Percentiles rank a stretch among this genome's conserved stretches.
Conservation (phyloP, 192 early-diverging fungal species). For the Coemansia reversa region DNA sequence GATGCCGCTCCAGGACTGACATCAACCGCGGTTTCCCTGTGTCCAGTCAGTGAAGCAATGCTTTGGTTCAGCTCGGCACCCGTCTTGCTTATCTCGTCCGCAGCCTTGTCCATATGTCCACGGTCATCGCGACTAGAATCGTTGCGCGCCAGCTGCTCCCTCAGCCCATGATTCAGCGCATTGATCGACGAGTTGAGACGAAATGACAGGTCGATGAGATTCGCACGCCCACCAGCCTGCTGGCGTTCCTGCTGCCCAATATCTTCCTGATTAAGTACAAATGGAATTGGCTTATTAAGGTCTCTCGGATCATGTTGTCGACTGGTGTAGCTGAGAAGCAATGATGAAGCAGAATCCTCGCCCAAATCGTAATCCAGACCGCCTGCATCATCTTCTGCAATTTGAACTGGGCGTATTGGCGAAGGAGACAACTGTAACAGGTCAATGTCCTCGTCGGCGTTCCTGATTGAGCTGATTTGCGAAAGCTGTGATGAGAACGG, state of each 20-base stretch:
- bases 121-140: not conserved
- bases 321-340: slow-evolving; percentile 21
- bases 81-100: slow-evolving; percentile 12
- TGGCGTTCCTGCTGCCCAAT: slow-evolving; percentile 8
- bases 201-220: slow-evolving; percentile 37
- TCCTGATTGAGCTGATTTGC: slow-evolving; percentile 29
- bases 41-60: slow-evolving; percentile 3
- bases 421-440: slow-evolving; percentile 23
- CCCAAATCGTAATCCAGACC: not conserved
- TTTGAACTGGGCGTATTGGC: slow-evolving; percentile 9
- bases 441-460: slow-evolving; percentile 9
- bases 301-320: slow-evolving; percentile 10
- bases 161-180: slow-evolving; percentile 32
- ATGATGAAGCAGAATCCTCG: slow-evolving; percentile 7
- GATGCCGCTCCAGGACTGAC: not conserved
- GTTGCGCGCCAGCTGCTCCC: slow-evolving; percentile 19
- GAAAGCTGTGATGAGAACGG: slow-evolving; percentile 19
- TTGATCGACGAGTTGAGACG: slow-evolving; percentile 35
- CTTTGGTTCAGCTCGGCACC: slow-evolving; percentile 20
- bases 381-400: not conserved
- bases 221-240: slow-evolving; percentile 1
- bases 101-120: slow-evolving; percentile 3
- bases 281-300: slow-evolving; percentile 18
- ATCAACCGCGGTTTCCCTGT: not conserved
- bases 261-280: slow-evolving; percentile 21